phyloP scores from a whole-genome alignment of 805 yeast species.

The Starmerella potacharoeniae region DNA sequence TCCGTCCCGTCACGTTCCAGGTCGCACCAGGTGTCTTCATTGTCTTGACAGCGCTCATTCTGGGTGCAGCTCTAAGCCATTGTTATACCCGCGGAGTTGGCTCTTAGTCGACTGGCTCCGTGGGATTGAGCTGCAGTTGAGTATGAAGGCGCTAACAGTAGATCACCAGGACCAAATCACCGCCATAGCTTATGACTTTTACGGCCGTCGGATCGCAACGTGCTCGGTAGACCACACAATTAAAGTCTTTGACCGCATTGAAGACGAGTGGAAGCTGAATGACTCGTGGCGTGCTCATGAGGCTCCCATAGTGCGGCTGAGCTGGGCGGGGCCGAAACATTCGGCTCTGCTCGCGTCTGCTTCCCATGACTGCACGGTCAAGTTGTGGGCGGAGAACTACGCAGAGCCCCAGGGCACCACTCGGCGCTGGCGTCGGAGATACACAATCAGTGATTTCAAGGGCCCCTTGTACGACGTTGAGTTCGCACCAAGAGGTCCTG shows the following conservation, averaged over 20 bases:
- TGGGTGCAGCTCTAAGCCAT: too few species aligned
- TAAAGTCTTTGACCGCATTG: conserved; percentile 65
- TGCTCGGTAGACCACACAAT: conserved; percentile 92
- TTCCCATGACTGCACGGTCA: conserved; percentile 79
- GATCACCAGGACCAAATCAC: conserved; percentile 91
- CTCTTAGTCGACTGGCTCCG: conserved; percentile 1
- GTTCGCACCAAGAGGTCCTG: conserved; percentile 77
- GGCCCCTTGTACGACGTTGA: conserved; percentile 86
- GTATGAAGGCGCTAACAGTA: conserved; percentile 58
- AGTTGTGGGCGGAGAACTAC: conserved; percentile 81
- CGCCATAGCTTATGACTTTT: conserved; percentile 78
- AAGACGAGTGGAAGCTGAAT: conserved; percentile 64
- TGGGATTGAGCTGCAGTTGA: background rate
- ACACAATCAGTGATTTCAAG: conserved; percentile 71
- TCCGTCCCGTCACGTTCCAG: too few species aligned
- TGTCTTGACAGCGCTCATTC: too few species aligned
- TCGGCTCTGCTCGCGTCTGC: conserved; percentile 80
- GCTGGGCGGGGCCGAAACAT: conserved; percentile 92
- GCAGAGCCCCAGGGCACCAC: conserved; percentile 71
- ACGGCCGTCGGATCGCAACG: conserved; percentile 85
- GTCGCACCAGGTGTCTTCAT: too few species aligned
- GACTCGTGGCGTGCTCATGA: conserved; percentile 97
- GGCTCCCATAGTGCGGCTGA: conserved; percentile 65
- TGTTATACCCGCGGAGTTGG: background rate
- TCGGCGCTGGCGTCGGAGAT: conserved; percentile 65